Percentiles rank a stretch among this genome's conserved stretches.
phyloP scores from a whole-genome alignment of 169 alveolate genomes.

The Cryptosporidium ryanae region DNA sequence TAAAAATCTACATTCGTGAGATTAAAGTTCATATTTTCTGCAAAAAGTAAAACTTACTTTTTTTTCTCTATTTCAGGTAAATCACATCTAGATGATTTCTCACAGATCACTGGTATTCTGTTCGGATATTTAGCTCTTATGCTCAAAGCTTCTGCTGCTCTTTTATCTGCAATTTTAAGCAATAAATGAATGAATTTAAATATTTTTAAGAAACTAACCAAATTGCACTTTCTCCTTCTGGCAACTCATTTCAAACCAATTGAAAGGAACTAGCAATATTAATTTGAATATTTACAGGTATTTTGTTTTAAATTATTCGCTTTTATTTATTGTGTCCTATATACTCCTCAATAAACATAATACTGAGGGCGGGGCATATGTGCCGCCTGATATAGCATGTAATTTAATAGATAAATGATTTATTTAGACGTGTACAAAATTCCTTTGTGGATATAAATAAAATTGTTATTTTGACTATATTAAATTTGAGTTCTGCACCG shows the following conservation, averaged over 20 bases:
- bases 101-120: slow-evolving; percentile 92
- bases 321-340: slow-evolving; percentile 1
- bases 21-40: slow-evolving; percentile 5
- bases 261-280: too few species aligned
- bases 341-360: slow-evolving; percentile 20
- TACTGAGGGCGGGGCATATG: slow-evolving; percentile 39
- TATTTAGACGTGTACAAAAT: too few species aligned
- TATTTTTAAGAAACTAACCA: slow-evolving; percentile 43
- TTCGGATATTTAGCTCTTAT: slow-evolving; percentile 88
- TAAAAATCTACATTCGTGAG: slow-evolving; percentile 76
- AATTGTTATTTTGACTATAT: too few species aligned
- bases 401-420: neutral
- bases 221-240: slow-evolving; percentile 73
- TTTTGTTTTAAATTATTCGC: neutral
- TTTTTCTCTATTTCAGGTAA: slow-evolving; percentile 81
- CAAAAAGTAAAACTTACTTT: slow-evolving; percentile 74
- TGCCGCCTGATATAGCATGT: slow-evolving; percentile 39
- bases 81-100: slow-evolving; percentile 79
- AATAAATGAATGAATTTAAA: neutral
- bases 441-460: too few species aligned
- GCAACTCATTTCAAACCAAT: slow-evolving; percentile 30
- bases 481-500: too few species aligned
- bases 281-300: neutral
- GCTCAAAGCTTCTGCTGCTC: slow-evolving; percentile 87
- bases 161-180: slow-evolving; percentile 78